Conservation (phyloP, 2,329 filamentous ascomycete species). For the Trichoderma breve region DNA sequence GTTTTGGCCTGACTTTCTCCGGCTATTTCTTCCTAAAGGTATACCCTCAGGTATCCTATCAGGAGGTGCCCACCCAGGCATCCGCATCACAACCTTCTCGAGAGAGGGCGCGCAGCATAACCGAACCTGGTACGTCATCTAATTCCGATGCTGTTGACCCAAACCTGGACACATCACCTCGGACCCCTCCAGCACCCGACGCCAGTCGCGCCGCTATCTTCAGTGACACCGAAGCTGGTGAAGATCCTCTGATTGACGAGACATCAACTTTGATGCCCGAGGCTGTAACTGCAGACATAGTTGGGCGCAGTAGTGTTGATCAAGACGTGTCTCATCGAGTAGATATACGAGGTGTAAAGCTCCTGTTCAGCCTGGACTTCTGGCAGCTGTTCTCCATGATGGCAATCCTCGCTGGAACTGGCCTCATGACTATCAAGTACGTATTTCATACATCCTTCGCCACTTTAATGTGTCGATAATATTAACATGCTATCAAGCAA, state of each 20-base stretch:
- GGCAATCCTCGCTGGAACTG: slow-evolving; percentile 87
- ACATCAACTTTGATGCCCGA: slow-evolving; percentile 76
- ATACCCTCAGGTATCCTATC: slow-evolving; percentile 56
- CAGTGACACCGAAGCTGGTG: slow-evolving; percentile 19
- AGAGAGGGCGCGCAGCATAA: not conserved
- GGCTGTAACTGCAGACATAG: slow-evolving; percentile 51
- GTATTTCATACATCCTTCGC: slow-evolving; percentile 32
- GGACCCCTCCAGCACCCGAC: not conserved
- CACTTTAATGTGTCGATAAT: slow-evolving; percentile 8
- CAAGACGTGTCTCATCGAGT: slow-evolving; percentile 71
- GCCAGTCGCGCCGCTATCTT: slow-evolving; percentile 4
- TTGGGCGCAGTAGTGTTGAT: slow-evolving; percentile 62
- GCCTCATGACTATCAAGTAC: slow-evolving; percentile 98
- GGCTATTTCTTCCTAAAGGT: slow-evolving; percentile 85
- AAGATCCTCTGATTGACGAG: slow-evolving; percentile 61
- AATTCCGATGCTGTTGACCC: not conserved
- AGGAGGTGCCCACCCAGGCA: slow-evolving; percentile 47
- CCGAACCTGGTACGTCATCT: slow-evolving; percentile 21
- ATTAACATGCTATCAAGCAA: slow-evolving; percentile 58
- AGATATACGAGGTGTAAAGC: slow-evolving; percentile 84
- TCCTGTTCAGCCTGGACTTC: slow-evolving; percentile 74
- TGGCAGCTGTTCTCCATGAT: slow-evolving; percentile 89
- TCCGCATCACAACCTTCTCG: slow-evolving; percentile 13
- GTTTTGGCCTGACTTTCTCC: slow-evolving; percentile 68
- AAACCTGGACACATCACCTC: not conserved